Evolutionary conservation across 768 basidiomycete genomes (phyloP).

Genomic region (Cystobasidium ongulense): DNA sequence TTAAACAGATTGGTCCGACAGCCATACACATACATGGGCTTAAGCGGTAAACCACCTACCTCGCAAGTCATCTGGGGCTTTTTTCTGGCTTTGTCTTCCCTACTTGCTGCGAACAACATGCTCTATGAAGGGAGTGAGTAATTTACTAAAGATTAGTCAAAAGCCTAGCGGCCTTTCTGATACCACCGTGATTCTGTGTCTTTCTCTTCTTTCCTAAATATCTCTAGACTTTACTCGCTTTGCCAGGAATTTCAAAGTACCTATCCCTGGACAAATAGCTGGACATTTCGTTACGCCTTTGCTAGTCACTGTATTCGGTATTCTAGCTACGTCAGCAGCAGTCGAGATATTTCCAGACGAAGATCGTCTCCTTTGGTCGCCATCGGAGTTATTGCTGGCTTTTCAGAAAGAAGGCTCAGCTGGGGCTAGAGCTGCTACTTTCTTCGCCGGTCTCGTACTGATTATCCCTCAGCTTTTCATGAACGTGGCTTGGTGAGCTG

Average conservation of each 20-base stretch:
- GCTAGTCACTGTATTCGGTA: constrained; percentile 39
- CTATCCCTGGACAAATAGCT: background rate
- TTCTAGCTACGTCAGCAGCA: constrained; percentile 42
- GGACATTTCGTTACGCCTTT: background rate
- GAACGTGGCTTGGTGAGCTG: constrained; percentile 8
- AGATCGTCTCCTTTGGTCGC: constrained; percentile 40
- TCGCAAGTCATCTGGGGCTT: constrained; percentile 42
- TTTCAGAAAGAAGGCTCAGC: constrained; percentile 38
- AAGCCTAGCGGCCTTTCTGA: background rate
- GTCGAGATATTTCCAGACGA: constrained; percentile 41
- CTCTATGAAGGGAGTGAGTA: constrained; percentile 4
- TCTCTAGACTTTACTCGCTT: constrained; percentile 1
- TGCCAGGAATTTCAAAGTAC: background rate
- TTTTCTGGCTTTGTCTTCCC: constrained; percentile 38
- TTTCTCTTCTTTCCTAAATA: background rate
- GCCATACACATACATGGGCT: constrained; percentile 33
- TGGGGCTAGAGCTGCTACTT: constrained; percentile 43
- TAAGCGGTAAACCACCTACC: constrained; percentile 28
- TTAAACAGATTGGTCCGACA: constrained; percentile 2
- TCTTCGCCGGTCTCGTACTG: constrained; percentile 43
- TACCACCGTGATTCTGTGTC: background rate
- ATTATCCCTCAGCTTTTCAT: constrained; percentile 38
- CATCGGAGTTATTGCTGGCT: constrained; percentile 35
- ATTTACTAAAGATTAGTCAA: no score
- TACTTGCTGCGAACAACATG: constrained; percentile 36